These are phyloP conservation scores for Breviolum minutum DNA, from an alignment of 73 alveolate genomes.

Conservation along the genomic window DNA sequence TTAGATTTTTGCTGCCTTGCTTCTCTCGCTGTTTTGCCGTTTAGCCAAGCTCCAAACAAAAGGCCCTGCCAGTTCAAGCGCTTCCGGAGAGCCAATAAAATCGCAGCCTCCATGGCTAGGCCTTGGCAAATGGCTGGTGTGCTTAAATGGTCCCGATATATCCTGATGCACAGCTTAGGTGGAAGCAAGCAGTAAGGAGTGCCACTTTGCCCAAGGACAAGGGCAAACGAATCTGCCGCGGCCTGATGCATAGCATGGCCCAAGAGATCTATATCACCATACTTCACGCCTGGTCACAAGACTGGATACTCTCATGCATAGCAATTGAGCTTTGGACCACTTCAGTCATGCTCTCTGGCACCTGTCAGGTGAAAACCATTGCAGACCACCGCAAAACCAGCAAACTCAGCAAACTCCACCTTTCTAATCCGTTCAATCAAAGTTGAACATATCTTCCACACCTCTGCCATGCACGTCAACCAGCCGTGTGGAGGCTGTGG, in stretches of 20 bases:
- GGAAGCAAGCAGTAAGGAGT: conserved; percentile 12
- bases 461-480: conserved; percentile 53
- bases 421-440: not conserved
- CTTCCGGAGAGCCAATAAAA: conserved; percentile 75
- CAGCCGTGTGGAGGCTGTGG: conserved; percentile 83
- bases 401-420: not conserved
- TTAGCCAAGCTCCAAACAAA: conserved; percentile 11
- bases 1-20: not conserved
- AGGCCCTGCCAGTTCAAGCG: conserved; percentile 33
- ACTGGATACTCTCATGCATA: too few relatives aligned
- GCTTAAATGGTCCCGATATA: not conserved
- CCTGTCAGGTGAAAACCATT: not conserved
- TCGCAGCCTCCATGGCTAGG: conserved; percentile 85
- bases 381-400: not conserved
- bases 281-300: too few relatives aligned
- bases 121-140: not conserved
- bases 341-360: conserved; percentile 14
- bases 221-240: conserved; percentile 79
- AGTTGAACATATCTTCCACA: not conserved
- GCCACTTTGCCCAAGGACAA: conserved; percentile 60
- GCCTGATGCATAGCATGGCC: not conserved
- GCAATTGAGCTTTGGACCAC: not conserved
- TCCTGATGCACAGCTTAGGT: not conserved
- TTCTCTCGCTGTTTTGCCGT: not conserved
- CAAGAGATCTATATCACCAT: not conserved